A percentile compares a stretch with the other conserved stretches of the same genome.
Conservation (phyloP, 345 rosid genomes). For the Carallia brachiata region DNA sequence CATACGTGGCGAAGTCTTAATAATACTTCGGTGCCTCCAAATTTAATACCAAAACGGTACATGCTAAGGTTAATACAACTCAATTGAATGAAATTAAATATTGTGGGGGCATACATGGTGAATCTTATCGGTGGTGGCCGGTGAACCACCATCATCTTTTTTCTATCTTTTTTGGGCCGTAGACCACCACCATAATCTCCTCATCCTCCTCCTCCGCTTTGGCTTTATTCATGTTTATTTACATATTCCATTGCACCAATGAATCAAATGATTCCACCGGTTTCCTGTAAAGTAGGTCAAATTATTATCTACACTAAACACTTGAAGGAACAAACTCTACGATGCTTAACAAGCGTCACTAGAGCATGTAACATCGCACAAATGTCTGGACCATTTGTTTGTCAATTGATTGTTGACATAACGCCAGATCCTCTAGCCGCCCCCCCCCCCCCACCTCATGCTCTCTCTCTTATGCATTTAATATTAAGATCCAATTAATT, state of each 20-base stretch:
- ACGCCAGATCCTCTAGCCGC: not conserved
- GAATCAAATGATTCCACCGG: not conserved
- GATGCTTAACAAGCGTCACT: no score
- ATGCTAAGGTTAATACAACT: not conserved
- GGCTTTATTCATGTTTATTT: constrained; percentile 3
- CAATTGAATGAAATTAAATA: constrained; percentile 9
- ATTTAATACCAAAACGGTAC: constrained; percentile 4
- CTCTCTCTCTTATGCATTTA: not conserved
- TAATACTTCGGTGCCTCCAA: constrained; percentile 30
- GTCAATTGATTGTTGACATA: constrained; percentile 31
- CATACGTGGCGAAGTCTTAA: not conserved
- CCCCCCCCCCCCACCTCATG: not conserved
- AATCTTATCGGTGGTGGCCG: constrained; percentile 20
- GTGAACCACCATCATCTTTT: constrained; percentile 8
- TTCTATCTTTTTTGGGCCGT: not conserved
- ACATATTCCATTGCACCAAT: not conserved
- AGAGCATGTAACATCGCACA: no score
- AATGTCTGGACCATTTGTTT: constrained; percentile 53
- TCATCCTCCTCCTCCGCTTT: not conserved
- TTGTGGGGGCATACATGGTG: not conserved
- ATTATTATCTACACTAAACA: no score
- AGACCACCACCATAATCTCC: not conserved
- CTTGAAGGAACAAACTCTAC: no score
- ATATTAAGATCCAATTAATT: not conserved
- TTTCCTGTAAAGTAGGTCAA: no score